A percentile compares a stretch with the other conserved stretches of the same genome.
Evolutionary conservation across 1,284 basidiomycete species (phyloP).

Genomic region (Boletus coffeatus): DNA sequence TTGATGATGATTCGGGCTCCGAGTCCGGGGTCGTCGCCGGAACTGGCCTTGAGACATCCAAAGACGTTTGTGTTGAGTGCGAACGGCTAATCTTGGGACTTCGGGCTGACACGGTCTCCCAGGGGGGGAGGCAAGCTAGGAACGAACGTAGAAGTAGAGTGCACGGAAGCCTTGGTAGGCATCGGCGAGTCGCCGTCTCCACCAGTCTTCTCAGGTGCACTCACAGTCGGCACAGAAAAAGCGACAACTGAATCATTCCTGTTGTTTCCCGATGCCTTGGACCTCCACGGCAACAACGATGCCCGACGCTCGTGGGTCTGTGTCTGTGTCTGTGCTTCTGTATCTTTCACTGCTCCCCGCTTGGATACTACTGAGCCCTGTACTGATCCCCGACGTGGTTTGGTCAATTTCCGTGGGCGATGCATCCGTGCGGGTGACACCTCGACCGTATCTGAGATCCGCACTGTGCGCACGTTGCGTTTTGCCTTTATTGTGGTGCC

Average conservation of each 20-base stretch:
- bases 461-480: conserved; percentile 22
- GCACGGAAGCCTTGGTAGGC: background rate
- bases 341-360: background rate
- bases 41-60: background rate
- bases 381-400: conserved; percentile 12
- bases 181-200: background rate
- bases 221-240: background rate
- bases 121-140: background rate
- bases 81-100: background rate
- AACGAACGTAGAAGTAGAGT: background rate
- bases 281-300: conserved; percentile 23
- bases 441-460: conserved; percentile 25
- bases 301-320: conserved; percentile 11
- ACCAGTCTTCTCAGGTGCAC: conserved; percentile 1
- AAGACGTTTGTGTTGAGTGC: background rate
- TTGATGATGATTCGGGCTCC: background rate
- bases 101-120: background rate
- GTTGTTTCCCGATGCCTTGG: conserved; percentile 7
- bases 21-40: background rate
- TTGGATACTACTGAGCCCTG: background rate
- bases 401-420: conserved; percentile 24
- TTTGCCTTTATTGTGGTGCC: conserved; percentile 4
- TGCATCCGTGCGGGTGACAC: conserved; percentile 14
- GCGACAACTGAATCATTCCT: conserved; percentile 1
- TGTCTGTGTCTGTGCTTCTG: background rate